phyloP scores from a whole-genome alignment of 768 basidiomycete genomes.

The Leccinum truebloodii region DNA sequence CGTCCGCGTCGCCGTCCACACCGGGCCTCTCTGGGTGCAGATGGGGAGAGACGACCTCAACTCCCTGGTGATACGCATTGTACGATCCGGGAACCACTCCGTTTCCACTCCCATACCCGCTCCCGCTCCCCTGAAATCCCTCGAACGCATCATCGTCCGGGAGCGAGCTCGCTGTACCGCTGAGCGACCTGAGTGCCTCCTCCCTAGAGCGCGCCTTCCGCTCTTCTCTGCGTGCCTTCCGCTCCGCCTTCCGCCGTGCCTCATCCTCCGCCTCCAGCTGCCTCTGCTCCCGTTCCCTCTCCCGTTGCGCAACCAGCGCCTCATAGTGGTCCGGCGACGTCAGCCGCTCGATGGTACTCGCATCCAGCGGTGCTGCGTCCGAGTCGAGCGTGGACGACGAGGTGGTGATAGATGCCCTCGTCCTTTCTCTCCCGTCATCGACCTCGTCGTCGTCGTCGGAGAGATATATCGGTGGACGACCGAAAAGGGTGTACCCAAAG shows the following conservation, averaged over 20 bases:
- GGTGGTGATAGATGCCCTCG: constrained; percentile 23
- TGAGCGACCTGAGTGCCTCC: constrained; percentile 33
- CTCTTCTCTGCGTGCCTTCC: constrained; percentile 46
- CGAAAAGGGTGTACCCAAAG: constrained; percentile 70
- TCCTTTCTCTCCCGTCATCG: constrained; percentile 24
- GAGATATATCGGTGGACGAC: constrained; percentile 60
- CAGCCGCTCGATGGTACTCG: constrained; percentile 53
- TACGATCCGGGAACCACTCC: neutral
- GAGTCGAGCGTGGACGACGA: constrained; percentile 60
- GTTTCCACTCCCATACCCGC: constrained; percentile 20
- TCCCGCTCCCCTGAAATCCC: constrained; percentile 65
- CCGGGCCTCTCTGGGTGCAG: constrained; percentile 14
- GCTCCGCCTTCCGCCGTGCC: constrained; percentile 47
- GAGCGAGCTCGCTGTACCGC: constrained; percentile 21
- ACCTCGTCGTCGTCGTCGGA: constrained; percentile 47
- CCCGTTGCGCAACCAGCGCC: constrained; percentile 30
- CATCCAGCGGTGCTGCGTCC: constrained; percentile 67
- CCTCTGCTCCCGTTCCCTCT: constrained; percentile 27
- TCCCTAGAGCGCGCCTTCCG: constrained; percentile 45
- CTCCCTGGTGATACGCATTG: neutral
- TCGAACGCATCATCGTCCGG: constrained; percentile 48
- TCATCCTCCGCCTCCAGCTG: constrained; percentile 39
- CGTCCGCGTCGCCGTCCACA: constrained; percentile 36
- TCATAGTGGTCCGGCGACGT: constrained; percentile 42
- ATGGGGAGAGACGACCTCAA: neutral